phyloP scores from a whole-genome alignment of 2,329 filamentous ascomycete species.

The Pseudogymnoascus sp. region DNA sequence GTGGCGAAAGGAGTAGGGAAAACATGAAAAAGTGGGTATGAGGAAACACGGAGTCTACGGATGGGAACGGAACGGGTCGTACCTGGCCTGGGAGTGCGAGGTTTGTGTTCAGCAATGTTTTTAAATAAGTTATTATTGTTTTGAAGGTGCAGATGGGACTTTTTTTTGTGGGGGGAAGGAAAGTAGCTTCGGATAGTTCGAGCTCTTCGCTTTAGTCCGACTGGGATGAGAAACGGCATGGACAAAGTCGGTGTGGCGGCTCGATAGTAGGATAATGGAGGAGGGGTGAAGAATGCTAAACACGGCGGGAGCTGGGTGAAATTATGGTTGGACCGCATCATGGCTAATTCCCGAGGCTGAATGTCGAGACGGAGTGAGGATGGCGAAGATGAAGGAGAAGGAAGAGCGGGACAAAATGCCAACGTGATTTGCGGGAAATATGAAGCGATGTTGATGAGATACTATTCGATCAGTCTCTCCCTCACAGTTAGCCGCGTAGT shows the following conservation, averaged over 20 bases:
- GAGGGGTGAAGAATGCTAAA: not conserved
- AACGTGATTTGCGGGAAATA: not conserved
- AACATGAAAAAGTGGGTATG: not conserved
- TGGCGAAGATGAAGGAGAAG: not conserved
- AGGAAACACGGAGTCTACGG: not conserved
- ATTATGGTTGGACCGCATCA: not conserved
- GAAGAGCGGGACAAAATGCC: not conserved
- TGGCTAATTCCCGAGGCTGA: not conserved
- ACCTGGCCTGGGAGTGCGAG: not conserved
- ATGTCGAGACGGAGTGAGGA: not conserved
- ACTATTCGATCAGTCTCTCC: not conserved
- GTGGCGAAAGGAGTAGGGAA: not conserved
- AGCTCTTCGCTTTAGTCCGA: not conserved
- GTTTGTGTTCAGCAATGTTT: conserved; percentile 3
- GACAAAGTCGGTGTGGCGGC: not conserved
- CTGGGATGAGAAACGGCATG: not conserved
- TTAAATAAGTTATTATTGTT: not conserved
- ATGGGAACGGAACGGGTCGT: not conserved
- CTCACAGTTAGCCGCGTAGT: conserved; percentile 6
- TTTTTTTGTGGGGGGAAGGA: not conserved
- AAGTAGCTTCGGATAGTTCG: not conserved
- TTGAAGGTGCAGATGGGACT: not conserved
- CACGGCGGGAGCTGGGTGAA: not conserved
- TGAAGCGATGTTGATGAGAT: conserved; percentile 5
- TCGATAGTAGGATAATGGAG: not conserved